Conservation (phyloP, 441 rosid genomes). For the Rhodomyrtus psidioides region DNA sequence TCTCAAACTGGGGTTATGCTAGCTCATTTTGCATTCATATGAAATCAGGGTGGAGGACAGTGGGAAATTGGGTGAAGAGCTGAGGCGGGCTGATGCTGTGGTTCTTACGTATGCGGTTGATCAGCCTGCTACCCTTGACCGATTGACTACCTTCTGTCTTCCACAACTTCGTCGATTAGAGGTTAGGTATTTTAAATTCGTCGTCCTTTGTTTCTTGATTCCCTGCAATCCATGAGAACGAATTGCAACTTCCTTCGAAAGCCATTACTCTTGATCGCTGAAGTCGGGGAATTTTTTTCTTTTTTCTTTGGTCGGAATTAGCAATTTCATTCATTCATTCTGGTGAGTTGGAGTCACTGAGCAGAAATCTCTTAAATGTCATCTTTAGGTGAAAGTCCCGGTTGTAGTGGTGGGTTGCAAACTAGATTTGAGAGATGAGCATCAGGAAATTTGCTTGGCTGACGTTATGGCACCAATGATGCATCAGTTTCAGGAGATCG, state of each 20-base stretch:
- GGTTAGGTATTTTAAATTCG: neutral
- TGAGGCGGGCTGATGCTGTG: conserved; percentile 71
- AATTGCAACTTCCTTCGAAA: neutral
- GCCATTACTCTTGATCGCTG: neutral
- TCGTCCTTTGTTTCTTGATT: neutral
- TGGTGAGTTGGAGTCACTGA: neutral
- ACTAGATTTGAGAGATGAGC: conserved; percentile 71
- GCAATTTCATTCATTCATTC: neutral
- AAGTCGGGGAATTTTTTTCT: neutral
- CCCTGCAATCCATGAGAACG: neutral
- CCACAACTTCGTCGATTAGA: conserved; percentile 75
- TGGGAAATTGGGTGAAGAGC: conserved; percentile 52
- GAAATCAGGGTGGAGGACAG: conserved; percentile 48
- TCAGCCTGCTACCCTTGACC: conserved; percentile 46
- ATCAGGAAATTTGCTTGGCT: conserved; percentile 52
- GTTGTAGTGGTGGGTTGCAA: conserved; percentile 68
- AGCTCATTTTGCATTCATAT: neutral
- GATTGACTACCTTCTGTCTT: conserved; percentile 73
- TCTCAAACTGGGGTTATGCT: neutral
- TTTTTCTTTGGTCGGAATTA: too few relatives aligned
- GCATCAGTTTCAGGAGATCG: conserved; percentile 78
- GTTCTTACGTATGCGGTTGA: conserved; percentile 81
- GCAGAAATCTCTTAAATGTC: neutral
- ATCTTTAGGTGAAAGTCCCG: conserved; percentile 71
- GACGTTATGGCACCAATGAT: conserved; percentile 66